A percentile compares a stretch with the other conserved stretches of the same genome.
These are phyloP conservation scores for Mycena rosella DNA, from an alignment of 768 basidiomycete genomes.

Conservation along the genomic window DNA sequence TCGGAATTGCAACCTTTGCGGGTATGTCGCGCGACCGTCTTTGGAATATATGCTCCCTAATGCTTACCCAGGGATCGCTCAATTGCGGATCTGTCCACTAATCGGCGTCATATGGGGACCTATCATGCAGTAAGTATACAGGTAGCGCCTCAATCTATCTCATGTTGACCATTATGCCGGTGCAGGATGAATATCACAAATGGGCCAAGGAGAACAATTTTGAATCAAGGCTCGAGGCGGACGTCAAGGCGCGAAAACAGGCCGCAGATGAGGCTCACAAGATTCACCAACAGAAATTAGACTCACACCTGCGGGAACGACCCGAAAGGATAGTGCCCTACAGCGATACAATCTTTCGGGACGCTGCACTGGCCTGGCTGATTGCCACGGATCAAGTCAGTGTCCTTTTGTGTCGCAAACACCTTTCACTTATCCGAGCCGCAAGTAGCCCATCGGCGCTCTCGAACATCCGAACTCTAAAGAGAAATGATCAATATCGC, in stretches of 20 bases:
- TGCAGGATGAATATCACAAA: too few species aligned
- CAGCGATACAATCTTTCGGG: neutral
- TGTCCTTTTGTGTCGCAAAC: neutral
- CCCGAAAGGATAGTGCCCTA: neutral
- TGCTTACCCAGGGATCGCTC: too few species aligned
- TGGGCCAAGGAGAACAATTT: too few species aligned
- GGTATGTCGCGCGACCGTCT: neutral
- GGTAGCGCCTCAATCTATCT: too few species aligned
- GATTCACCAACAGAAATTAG: slow-evolving; percentile 4
- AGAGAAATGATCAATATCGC: slow-evolving; percentile 49
- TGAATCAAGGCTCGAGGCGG: too few species aligned
- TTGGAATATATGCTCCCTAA: too few species aligned
- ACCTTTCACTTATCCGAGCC: neutral
- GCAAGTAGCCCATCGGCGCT: slow-evolving; percentile 36
- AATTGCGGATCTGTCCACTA: too few species aligned
- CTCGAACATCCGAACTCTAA: slow-evolving; percentile 47
- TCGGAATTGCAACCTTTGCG: slow-evolving; percentile 5
- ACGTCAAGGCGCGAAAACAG: neutral
- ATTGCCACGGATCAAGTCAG: slow-evolving; percentile 5
- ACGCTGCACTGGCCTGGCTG: neutral
- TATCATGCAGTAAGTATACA: too few species aligned
- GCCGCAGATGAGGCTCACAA: neutral
- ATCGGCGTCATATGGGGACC: too few species aligned
- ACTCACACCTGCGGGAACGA: neutral
- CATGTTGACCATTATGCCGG: too few species aligned